Evolutionary conservation across 805 yeast genomes (phyloP).

Genomic region (Debaryomyces prosopidis): DNA sequence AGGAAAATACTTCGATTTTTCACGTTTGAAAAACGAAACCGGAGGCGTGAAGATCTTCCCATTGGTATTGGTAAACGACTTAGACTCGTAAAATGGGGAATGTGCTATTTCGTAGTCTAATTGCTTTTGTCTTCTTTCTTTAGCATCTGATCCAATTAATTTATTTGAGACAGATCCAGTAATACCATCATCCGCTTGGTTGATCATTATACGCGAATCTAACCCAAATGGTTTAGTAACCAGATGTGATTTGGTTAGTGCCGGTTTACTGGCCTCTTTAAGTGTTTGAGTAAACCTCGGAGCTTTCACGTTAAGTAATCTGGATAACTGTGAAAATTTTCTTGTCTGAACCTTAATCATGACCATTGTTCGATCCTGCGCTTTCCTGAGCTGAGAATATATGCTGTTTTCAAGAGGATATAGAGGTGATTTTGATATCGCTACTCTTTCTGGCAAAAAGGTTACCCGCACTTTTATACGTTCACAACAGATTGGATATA

Average conservation of each 20-base stretch:
- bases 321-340: slow-evolving; percentile 1
- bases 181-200: slow-evolving; percentile 16
- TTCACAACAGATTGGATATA: too few species aligned
- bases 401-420: too few species aligned
- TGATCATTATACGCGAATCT: slow-evolving; percentile 27
- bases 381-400: too few species aligned
- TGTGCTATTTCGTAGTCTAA: slow-evolving; percentile 44
- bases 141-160: slow-evolving; percentile 34
- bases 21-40: slow-evolving; percentile 69
- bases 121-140: slow-evolving; percentile 37
- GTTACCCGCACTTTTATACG: too few species aligned
- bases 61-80: slow-evolving; percentile 61
- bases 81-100: slow-evolving; percentile 45
- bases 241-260: slow-evolving; percentile 30
- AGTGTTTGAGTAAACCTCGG: slow-evolving; percentile 40
- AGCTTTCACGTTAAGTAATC: slow-evolving; percentile 9
- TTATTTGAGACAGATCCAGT: slow-evolving; percentile 19
- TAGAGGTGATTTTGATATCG: too few species aligned
- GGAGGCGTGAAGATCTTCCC: slow-evolving; percentile 90
- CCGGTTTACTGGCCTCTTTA: slow-evolving; percentile 39
- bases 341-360: background rate
- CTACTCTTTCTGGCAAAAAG: too few species aligned
- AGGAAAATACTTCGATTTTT: slow-evolving; percentile 79
- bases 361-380: background rate
- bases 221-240: slow-evolving; percentile 43